A percentile compares a stretch with the other conserved stretches of the same genome.
These are phyloP conservation scores for Lactarius quietus DNA, from an alignment of 768 basidiomycete species.

Conservation along the genomic window DNA sequence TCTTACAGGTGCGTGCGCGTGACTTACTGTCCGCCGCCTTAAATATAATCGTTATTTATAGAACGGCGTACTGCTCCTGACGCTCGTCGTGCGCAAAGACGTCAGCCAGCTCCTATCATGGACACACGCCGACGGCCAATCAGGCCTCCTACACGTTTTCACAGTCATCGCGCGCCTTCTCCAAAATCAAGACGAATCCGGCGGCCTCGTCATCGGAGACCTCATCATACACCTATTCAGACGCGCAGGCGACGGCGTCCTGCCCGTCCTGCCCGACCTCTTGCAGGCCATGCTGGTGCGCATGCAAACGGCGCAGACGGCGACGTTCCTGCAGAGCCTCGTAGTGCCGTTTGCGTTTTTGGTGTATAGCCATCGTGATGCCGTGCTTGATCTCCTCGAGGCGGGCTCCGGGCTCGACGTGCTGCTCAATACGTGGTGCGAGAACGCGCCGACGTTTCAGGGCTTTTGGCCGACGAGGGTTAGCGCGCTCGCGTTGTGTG, in stretches of 20 bases:
- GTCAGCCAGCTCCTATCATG: constrained; percentile 76
- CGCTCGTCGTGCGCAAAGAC: constrained; percentile 83
- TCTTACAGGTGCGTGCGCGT: constrained; percentile 64
- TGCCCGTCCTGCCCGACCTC: constrained; percentile 84
- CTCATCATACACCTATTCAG: constrained; percentile 91
- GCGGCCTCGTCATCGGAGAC: constrained; percentile 91
- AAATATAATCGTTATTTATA: constrained; percentile 31
- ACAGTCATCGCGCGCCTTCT: constrained; percentile 75
- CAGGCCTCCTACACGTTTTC: constrained; percentile 74
- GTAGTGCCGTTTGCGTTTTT: constrained; percentile 93
- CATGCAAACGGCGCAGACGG: constrained; percentile 82
- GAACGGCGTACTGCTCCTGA: constrained; percentile 83
- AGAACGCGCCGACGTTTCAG: constrained; percentile 91
- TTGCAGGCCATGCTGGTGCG: constrained; percentile 79
- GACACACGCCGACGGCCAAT: constrained; percentile 60
- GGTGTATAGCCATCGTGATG: constrained; percentile 80
- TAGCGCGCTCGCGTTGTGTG: constrained; percentile 76
- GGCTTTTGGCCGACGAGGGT: constrained; percentile 91
- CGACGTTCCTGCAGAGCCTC: constrained; percentile 90
- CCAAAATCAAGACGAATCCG: constrained; percentile 81
- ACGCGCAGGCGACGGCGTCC: constrained; percentile 72
- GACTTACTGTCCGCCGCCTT: neutral
- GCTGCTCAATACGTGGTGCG: constrained; percentile 90
- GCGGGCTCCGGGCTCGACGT: constrained; percentile 75
- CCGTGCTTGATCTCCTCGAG: constrained; percentile 75